A percentile compares a stretch with the other conserved stretches of the same genome.
Conservation (phyloP, 306 rosid species). For the Sphenostylis stenocarpa region DNA sequence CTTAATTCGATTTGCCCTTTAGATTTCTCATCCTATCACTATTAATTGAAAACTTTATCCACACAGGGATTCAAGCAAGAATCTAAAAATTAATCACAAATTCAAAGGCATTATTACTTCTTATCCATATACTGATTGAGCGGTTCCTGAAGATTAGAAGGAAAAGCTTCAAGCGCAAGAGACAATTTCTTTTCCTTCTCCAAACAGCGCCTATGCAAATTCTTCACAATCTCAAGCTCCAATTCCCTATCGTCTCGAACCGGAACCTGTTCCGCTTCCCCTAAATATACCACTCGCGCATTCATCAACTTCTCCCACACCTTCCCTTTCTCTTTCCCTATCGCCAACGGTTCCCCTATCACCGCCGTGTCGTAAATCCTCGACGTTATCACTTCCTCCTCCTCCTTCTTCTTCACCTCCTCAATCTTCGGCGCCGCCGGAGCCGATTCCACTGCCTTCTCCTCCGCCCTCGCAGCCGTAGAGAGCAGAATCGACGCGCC, state of each 20-base stretch:
- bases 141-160: conserved; percentile 71
- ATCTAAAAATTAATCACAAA: neutral
- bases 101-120: conserved; percentile 44
- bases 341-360: conserved; percentile 88
- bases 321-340: conserved; percentile 82
- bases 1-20: too few relatives aligned
- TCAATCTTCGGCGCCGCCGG: conserved; percentile 1
- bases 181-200: conserved; percentile 62
- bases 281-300: conserved; percentile 78
- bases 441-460: conserved; percentile 20
- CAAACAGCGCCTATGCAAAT: conserved; percentile 56
- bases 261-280: conserved; percentile 96
- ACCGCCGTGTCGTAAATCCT: conserved; percentile 89
- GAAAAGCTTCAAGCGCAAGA: conserved; percentile 82
- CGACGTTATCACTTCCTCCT: conserved; percentile 66
- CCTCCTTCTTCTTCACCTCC: conserved; percentile 42
- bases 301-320: conserved; percentile 96
- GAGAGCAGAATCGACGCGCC: conserved; percentile 69
- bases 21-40: too few relatives aligned
- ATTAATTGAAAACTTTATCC: too few relatives aligned
- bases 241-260: conserved; percentile 85
- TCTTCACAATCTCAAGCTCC: conserved; percentile 83
- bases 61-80: neutral
- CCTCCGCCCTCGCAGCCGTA: conserved; percentile 58
- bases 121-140: conserved; percentile 73